Evolutionary conservation across 768 basidiomycete species (phyloP), one percentile per base, ranked within the genome.

Genomic region (Termitomyces sp.): DNA sequence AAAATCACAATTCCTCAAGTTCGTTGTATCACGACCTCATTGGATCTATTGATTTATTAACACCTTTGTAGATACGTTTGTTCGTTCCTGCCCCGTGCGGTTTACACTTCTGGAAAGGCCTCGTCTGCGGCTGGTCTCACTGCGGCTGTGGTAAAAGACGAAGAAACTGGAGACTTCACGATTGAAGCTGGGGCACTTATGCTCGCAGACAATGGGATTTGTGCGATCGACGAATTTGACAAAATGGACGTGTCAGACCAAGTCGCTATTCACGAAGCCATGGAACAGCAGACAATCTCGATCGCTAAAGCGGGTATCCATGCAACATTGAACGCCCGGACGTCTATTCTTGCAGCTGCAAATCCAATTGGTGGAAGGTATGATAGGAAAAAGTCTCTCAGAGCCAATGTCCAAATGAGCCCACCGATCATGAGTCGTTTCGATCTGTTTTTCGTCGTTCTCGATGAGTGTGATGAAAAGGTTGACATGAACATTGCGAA

Each of bases 221-320:
- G 97, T 68, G 95, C 95, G n/a, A 99, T 99, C 66, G 97, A 99
- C 75, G 97, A 98, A 73, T 99, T 99, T 67, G 97, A 99, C 82
- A 99, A 99, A 74, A 99, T 99, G 97, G 96, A 98, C 70, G 86
- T 98, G 53, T 87, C 92, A 0, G 97, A 98, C 71, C 97, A 98
- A 71, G 94, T 98, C 44, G 97, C 97, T 36, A 98, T 99, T 65
- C 97, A 99, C 79, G 96, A 98, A 80, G 96, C 96, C 8, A 98
- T 98, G 96, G 96, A 98, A 86, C 96, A 98, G 75, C 95, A 98
- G 75, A 98, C 96, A 1, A 98, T 98, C 65, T 97, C 94, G 30
- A 98, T 98, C 62, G 97, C 97, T 43, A 99, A 99, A 71, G 97
- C 97, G 2, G 97, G 97, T 57, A 99, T 99, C 63, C 96, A 98